Base-by-base conservation (phyloP, 495 filamentous ascomycete species). In the Chaetomium fimeti region DNA sequence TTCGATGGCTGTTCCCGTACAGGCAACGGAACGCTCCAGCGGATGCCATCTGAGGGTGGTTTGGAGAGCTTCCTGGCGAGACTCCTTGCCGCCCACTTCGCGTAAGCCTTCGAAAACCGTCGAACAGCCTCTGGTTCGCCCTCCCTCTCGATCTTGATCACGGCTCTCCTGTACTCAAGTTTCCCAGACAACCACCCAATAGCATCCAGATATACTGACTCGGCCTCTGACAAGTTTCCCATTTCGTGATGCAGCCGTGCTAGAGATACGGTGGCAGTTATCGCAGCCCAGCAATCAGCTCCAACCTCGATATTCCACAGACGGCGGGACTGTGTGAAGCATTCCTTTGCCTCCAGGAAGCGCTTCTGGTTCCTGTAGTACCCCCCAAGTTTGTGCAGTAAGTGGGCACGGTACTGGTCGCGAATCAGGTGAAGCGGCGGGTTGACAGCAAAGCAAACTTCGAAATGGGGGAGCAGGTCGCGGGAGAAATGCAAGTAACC, bases 231-330 rank as follows among this genome's bases (percentile, higher is more conserved):
- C 6, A 63, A 22, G 1, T 42, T 24, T 0, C 61, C 61, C 40
- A 56, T 56, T 8, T 63, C 53, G 13, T 48, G 52, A 16, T 63
- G 57, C 1, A 63, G 38, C 53, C 1, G 2, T 0, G 38, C 61
- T 16, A 63, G 27, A 6, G 0, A 3, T 11, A 13, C 1, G 3
- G 42, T 0, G 0, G 27, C 13, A 28, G 22, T 47, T 16, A 62
- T 55, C 0, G 22, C 36, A 12, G 2, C 15, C 47, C 32, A 43
- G 5, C 2, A n/a, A 27, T 40, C 7, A n/a, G 18, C 2, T 13
- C 36, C 59, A 0, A 0, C 4, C n/a, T 61, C 45, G 1, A 52
- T 1, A 4, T 16, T 54, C 40, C 42, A 54, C 0, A 62, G 3
- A 2, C 18, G 13, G 2, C 57, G 40, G 53, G 12, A 63, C 11